phyloP scores from a whole-genome alignment of 129 eudicot genomes.

The Artemisia annua region DNA sequence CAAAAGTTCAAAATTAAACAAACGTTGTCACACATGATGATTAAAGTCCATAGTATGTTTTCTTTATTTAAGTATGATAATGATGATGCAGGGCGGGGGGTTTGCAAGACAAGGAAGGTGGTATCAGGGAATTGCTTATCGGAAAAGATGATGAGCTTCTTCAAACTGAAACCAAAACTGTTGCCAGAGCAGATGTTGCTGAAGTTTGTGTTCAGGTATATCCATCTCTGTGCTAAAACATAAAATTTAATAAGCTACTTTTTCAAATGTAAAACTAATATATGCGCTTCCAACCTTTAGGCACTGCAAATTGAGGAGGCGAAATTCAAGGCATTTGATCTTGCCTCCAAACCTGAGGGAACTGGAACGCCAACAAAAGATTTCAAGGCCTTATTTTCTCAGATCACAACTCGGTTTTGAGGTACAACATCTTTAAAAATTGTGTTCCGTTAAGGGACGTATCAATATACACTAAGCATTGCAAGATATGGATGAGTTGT shows the following conservation, averaged over 20 bases:
- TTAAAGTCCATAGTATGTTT: neutral
- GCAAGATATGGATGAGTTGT: slow-evolving; percentile 17
- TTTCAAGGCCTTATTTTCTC: slow-evolving; percentile 73
- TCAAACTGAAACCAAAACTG: slow-evolving; percentile 62
- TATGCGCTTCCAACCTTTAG: slow-evolving; percentile 33
- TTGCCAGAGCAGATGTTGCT: slow-evolving; percentile 93
- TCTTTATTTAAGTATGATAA: neutral
- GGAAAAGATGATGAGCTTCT: slow-evolving; percentile 98
- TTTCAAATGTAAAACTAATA: neutral
- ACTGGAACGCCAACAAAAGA: slow-evolving; percentile 86
- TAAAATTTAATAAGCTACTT: neutral
- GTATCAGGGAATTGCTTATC: slow-evolving; percentile 67
- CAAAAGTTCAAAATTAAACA: too few species aligned
- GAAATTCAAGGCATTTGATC: slow-evolving; percentile 80
- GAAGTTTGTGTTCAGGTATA: slow-evolving; percentile 82
- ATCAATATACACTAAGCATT: slow-evolving; percentile 3
- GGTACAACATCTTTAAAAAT: neutral
- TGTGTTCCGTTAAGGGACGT: slow-evolving; percentile 4
- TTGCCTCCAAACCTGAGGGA: slow-evolving; percentile 96
- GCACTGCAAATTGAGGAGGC: slow-evolving; percentile 84
- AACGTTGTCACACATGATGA: too few species aligned
- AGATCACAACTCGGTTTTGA: slow-evolving; percentile 63
- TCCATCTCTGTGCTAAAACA: neutral
- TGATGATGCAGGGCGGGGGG: slow-evolving; percentile 81
- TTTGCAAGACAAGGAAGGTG: slow-evolving; percentile 94